Evolutionary conservation across 306 rosid species (phyloP).

Genomic region (Phaseolus lunatus): DNA sequence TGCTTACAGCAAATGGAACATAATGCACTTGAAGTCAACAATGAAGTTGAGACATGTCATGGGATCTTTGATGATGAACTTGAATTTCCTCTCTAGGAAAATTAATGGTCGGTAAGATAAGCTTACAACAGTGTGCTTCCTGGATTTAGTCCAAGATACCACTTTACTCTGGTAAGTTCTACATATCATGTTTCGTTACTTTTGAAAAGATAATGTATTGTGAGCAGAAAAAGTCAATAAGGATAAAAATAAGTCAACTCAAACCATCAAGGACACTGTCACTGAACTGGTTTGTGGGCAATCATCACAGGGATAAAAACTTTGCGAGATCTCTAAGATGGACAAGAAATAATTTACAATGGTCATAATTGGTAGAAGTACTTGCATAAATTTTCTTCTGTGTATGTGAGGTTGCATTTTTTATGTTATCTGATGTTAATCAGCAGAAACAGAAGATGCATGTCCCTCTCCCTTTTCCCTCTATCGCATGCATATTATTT

Average conservation of each 20-base stretch:
- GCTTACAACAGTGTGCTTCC: conserved; percentile 57
- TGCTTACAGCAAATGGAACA: conserved; percentile 61
- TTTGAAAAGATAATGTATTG: background rate
- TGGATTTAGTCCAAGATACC: conserved; percentile 58
- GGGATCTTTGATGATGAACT: conserved; percentile 51
- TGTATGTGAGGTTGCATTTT: too few relatives aligned
- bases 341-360: too few relatives aligned
- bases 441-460: too few relatives aligned
- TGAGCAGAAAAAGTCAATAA: background rate
- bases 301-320: too few relatives aligned
- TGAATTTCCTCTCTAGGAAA: conserved; percentile 79
- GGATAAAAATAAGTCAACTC: background rate
- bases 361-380: too few relatives aligned
- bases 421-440: too few relatives aligned
- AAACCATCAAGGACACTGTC: background rate
- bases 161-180: conserved; percentile 75
- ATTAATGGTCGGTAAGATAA: conserved; percentile 50
- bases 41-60: conserved; percentile 44
- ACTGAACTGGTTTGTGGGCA: too few relatives aligned
- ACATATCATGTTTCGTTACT: background rate
- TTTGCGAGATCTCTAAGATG: too few relatives aligned
- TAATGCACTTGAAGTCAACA: conserved; percentile 43
- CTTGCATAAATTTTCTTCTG: too few relatives aligned
- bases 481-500: too few relatives aligned
- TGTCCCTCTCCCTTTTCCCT: too few relatives aligned